These are phyloP conservation scores for Botrytis porri DNA, from an alignment of 2,329 filamentous ascomycete species.

Conservation along the genomic window DNA sequence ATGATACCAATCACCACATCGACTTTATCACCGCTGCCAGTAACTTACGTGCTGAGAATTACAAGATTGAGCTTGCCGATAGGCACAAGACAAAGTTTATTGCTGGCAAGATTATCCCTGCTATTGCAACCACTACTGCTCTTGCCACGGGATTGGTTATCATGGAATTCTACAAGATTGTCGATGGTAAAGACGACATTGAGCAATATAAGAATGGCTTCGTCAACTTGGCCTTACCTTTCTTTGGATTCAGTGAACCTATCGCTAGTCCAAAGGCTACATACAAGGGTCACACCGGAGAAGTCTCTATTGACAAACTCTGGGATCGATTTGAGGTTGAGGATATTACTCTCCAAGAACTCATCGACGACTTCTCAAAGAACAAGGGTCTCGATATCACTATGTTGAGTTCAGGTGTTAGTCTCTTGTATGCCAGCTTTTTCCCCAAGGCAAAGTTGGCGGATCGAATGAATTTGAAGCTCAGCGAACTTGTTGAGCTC, in stretches of 20 bases:
- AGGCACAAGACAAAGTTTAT: slow-evolving; percentile 99
- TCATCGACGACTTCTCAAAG: slow-evolving; percentile 76
- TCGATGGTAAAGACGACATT: slow-evolving; percentile 93
- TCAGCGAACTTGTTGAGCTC: slow-evolving; percentile 82
- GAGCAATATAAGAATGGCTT: slow-evolving; percentile 99
- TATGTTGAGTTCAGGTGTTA: slow-evolving; percentile 98
- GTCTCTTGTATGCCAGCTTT: slow-evolving; percentile 90
- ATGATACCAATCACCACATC: slow-evolving; percentile 96
- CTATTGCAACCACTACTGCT: slow-evolving; percentile 95
- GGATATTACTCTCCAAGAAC: slow-evolving; percentile 79
- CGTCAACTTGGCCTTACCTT: slow-evolving; percentile 90
- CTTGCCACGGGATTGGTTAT: slow-evolving; percentile 91
- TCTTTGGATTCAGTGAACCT: slow-evolving; percentile 98
- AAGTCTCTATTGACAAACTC: slow-evolving; percentile 87
- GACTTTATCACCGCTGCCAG: slow-evolving; percentile 98
- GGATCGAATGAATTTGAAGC: slow-evolving; percentile 77
- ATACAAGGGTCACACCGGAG: slow-evolving; percentile 75
- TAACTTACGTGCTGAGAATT: slow-evolving; percentile 95
- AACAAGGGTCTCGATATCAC: slow-evolving; percentile 72
- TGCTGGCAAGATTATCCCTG: slow-evolving; percentile 98
- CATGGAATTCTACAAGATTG: slow-evolving; percentile 91
- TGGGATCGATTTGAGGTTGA: slow-evolving; percentile 96
- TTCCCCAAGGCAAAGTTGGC: slow-evolving; percentile 74
- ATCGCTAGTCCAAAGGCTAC: slow-evolving; percentile 90
- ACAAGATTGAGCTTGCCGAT: slow-evolving; percentile 91